A percentile compares a stretch with the other conserved stretches of the same genome.
Conservation (phyloP, 345 rosid genomes). For the Moricandia moricandioides region DNA sequence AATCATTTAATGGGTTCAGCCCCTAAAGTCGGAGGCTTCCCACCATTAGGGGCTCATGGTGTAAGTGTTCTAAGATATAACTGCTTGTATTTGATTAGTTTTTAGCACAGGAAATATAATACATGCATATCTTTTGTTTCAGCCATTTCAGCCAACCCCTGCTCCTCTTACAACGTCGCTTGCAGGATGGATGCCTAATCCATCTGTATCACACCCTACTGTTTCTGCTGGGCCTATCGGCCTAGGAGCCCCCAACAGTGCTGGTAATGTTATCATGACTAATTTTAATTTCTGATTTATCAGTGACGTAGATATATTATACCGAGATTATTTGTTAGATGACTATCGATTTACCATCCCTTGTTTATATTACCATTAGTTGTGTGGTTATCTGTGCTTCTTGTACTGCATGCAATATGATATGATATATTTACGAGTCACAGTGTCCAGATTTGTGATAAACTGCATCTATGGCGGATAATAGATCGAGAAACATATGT, state of each 20-base stretch:
- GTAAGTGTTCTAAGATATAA: constrained; percentile 35
- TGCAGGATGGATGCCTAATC: constrained; percentile 57
- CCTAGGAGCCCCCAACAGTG: constrained; percentile 41
- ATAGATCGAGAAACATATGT: background rate
- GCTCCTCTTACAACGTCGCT: constrained; percentile 49
- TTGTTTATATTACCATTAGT: too few species aligned
- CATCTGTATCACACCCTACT: constrained; percentile 45
- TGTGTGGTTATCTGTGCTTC: too few species aligned
- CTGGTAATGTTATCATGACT: constrained; percentile 33
- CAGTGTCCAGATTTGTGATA: background rate
- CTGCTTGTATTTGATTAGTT: constrained; percentile 4
- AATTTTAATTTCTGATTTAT: background rate
- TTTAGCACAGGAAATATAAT: background rate
- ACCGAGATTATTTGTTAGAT: background rate
- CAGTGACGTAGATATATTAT: too few species aligned
- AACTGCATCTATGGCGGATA: background rate
- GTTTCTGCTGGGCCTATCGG: constrained; percentile 47
- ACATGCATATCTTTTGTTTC: constrained; percentile 17
- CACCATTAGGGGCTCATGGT: constrained; percentile 49
- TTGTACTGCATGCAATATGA: too few species aligned
- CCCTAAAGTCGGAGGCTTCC: constrained; percentile 52
- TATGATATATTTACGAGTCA: too few species aligned
- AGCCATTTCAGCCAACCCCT: constrained; percentile 52
- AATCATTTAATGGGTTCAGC: constrained; percentile 48
- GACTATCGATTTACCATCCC: too few species aligned